Percentiles rank a stretch among this genome's conserved stretches.
These are phyloP conservation scores for Apiotrichum gamsii DNA, from an alignment of 1,284 basidiomycete species.

Conservation along the genomic window DNA sequence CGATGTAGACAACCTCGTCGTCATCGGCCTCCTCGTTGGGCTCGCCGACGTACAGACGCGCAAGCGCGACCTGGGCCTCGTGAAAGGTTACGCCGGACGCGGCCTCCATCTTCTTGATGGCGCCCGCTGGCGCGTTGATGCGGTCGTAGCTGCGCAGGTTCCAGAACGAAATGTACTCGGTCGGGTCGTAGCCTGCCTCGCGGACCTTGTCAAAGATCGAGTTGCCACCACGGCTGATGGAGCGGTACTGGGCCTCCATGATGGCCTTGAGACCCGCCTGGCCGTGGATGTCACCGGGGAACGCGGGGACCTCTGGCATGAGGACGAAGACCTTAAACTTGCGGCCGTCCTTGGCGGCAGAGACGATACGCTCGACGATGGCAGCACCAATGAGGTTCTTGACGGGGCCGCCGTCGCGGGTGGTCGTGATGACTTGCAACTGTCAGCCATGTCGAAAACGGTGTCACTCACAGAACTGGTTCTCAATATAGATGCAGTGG, in stretches of 20 bases:
- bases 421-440: slow-evolving; percentile 68
- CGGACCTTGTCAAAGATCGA: slow-evolving; percentile 80
- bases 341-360: slow-evolving; percentile 61
- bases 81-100: slow-evolving; percentile 71
- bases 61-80: slow-evolving; percentile 77
- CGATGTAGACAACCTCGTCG: slow-evolving; percentile 44
- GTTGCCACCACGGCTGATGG: slow-evolving; percentile 77
- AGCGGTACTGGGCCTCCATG: slow-evolving; percentile 53
- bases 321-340: slow-evolving; percentile 74
- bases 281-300: slow-evolving; percentile 67
- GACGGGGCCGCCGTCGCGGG: slow-evolving; percentile 56
- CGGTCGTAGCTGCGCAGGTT: slow-evolving; percentile 85
- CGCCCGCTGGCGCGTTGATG: slow-evolving; percentile 65
- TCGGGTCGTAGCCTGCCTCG: slow-evolving; percentile 72
- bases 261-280: slow-evolving; percentile 60
- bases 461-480: slow-evolving; percentile 89
- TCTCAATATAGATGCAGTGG: slow-evolving; percentile 89
- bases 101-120: slow-evolving; percentile 65
- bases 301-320: slow-evolving; percentile 57
- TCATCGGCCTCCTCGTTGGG: slow-evolving; percentile 36
- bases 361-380: slow-evolving; percentile 71
- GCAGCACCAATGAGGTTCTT: slow-evolving; percentile 75
- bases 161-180: slow-evolving; percentile 62
- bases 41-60: slow-evolving; percentile 66
- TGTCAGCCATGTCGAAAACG: neutral